A percentile compares a stretch with the other conserved stretches of the same genome.
These are phyloP conservation scores for Hanseniaspora pseudoguilliermondii DNA, from an alignment of 805 yeast species.

Conservation along the genomic window DNA sequence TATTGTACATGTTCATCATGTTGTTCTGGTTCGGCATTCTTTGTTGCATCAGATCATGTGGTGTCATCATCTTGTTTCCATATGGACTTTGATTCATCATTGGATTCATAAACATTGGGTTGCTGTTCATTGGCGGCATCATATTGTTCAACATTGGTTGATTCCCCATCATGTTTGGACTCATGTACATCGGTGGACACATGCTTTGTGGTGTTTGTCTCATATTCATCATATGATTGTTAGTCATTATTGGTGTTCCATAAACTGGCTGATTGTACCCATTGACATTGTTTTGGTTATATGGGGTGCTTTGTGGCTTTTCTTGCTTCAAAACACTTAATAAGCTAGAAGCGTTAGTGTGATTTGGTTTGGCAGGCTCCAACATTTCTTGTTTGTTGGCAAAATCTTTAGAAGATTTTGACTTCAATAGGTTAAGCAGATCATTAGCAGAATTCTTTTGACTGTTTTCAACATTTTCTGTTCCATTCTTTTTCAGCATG, in stretches of 20 bases:
- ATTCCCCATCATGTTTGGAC: background rate
- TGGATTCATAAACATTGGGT: slow-evolving; percentile 14
- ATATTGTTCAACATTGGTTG: background rate
- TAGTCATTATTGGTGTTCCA: background rate
- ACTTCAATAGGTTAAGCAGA: background rate
- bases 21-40: background rate
- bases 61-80: background rate
- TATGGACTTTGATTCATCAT: background rate
- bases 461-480: background rate
- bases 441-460: slow-evolving; percentile 32
- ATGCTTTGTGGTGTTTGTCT: slow-evolving; percentile 1
- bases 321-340: slow-evolving; percentile 4
- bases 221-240: background rate
- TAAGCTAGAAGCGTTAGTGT: background rate
- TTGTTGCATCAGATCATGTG: background rate
- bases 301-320: background rate
- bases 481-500: background rate
- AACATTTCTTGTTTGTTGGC: slow-evolving; percentile 43
- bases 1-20: slow-evolving; percentile 1
- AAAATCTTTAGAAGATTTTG: slow-evolving; percentile 32
- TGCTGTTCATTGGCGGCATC: background rate
- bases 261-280: background rate
- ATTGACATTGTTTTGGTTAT: background rate
- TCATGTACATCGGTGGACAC: background rate
- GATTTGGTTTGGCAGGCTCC: slow-evolving; percentile 26